Percentiles rank a stretch among this genome's conserved stretches.
Conservation (phyloP, 768 basidiomycete species). For the Lepiota venenata region DNA sequence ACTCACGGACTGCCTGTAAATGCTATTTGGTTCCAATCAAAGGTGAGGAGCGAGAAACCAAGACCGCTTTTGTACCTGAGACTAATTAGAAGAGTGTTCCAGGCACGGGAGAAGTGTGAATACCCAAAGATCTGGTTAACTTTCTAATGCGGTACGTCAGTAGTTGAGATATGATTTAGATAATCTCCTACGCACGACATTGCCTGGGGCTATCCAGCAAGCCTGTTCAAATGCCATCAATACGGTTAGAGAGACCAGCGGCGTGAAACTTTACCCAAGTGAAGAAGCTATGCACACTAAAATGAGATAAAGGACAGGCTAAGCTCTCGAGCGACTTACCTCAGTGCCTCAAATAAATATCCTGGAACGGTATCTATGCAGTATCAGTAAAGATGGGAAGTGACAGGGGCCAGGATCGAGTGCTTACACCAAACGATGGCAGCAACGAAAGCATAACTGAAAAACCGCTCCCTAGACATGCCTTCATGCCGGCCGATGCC, state of each 20-base stretch:
- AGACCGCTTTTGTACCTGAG: constrained; percentile 44
- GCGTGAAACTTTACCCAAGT: constrained; percentile 36
- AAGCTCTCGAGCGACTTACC: constrained; percentile 26
- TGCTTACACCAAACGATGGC: constrained; percentile 42
- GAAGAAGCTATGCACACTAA: constrained; percentile 32
- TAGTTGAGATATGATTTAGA: background rate
- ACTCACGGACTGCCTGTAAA: constrained; percentile 64
- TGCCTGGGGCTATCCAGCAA: constrained; percentile 63
- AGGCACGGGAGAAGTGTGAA: background rate
- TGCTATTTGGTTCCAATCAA: constrained; percentile 69
- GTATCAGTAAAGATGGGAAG: background rate
- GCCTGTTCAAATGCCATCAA: constrained; percentile 35
- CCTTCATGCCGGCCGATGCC: constrained; percentile 53
- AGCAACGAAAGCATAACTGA: constrained; percentile 48
- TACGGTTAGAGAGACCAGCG: background rate
- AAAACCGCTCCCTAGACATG: constrained; percentile 57
- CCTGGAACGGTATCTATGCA: constrained; percentile 55
- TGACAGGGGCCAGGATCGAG: constrained; percentile 5
- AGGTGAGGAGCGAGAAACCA: constrained; percentile 49
- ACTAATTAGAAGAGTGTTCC: background rate
- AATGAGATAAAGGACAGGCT: constrained; percentile 1
- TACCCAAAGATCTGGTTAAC: constrained; percentile 60
- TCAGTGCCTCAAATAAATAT: constrained; percentile 58
- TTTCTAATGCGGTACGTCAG: constrained; percentile 29
- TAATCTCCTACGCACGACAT: constrained; percentile 39